These are phyloP conservation scores for Brettanomyces anomalus DNA, from an alignment of 805 yeast species.

Conservation along the genomic window DNA sequence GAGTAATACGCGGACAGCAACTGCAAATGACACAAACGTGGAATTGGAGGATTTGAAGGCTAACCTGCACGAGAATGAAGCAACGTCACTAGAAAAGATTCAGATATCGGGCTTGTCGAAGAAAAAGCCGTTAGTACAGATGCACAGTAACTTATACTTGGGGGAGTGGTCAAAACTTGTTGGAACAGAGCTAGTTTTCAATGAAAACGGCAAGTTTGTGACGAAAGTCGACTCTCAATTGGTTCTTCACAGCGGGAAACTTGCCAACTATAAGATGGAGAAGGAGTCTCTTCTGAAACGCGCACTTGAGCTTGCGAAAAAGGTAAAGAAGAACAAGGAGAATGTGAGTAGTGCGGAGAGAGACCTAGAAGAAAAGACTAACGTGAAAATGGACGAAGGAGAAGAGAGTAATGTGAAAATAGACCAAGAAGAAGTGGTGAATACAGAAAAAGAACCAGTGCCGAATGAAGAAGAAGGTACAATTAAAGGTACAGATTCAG, in stretches of 20 bases:
- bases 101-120: constrained; percentile 49
- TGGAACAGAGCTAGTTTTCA: constrained; percentile 54
- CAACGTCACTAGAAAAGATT: constrained; percentile 18
- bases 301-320: constrained; percentile 17
- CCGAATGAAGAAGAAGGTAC: background rate
- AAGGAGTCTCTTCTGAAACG: constrained; percentile 16
- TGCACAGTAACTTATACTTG: constrained; percentile 52
- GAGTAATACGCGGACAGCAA: background rate
- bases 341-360: background rate
- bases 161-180: constrained; percentile 71
- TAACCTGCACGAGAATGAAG: constrained; percentile 6
- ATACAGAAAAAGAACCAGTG: background rate
- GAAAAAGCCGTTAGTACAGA: constrained; percentile 45
- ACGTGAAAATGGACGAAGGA: background rate
- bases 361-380: background rate
- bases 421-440: no score
- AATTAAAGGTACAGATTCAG: background rate
- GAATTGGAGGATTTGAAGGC: constrained; percentile 6
- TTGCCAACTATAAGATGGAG: constrained; percentile 15
- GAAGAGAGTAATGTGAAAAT: background rate
- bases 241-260: constrained; percentile 22
- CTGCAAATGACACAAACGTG: background rate
- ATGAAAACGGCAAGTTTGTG: constrained; percentile 27
- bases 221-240: constrained; percentile 24
- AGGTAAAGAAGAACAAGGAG: constrained; percentile 3